Base-by-base conservation (phyloP, 176 grass and related monocot species). In the Lolium rigidum region DNA sequence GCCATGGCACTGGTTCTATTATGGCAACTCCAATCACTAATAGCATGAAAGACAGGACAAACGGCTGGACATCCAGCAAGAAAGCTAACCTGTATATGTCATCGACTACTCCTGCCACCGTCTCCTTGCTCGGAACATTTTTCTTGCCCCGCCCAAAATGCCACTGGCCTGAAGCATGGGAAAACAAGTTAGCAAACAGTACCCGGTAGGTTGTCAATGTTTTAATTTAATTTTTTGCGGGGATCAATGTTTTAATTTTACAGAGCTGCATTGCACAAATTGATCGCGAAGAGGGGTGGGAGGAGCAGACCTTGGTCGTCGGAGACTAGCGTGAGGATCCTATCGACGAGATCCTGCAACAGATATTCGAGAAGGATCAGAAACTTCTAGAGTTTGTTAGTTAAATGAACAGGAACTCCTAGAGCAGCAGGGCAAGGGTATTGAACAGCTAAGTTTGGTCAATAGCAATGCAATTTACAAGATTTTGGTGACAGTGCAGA, bases 331-430 rank as follows among this genome's bases (percentile, higher is more conserved):
- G 66, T 51, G 20, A 93, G 87, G 77, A 93, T 90, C 77, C 88
- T 87, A 11, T 90, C 88, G 7, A 93, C 56, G 58, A 93, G 88
- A 9, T 90, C 92, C 92, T 93, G 82, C 70, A 80, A 81, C 7
- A 16, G 1, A 13, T 31, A n/a, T n/a, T n/a, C n/a, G 22, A 80
- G 11, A 63, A 60, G 68, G 38, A 71, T 71, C 68, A 71, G 35
- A 4, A 46, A 46, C 35, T 44, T 0, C 17, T 43, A 39, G 37
- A 52, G 50, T 15, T 52, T 4, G 14, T 52, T 52, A 13, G 14
- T n/a, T 15, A 52, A 52, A 52, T 4, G 17, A 17, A 4, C 1
- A 15, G 52, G 52, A 17, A 16, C 52, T 63, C 3, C 1, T 26
- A 6, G 24, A 63, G 62, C 5, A 65, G 62, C 62, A 46, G 20